A percentile compares a stretch with the other conserved stretches of the same genome.
phyloP scores from a whole-genome alignment of 1,284 basidiomycete genomes.

The Apiotrichum siamense region DNA sequence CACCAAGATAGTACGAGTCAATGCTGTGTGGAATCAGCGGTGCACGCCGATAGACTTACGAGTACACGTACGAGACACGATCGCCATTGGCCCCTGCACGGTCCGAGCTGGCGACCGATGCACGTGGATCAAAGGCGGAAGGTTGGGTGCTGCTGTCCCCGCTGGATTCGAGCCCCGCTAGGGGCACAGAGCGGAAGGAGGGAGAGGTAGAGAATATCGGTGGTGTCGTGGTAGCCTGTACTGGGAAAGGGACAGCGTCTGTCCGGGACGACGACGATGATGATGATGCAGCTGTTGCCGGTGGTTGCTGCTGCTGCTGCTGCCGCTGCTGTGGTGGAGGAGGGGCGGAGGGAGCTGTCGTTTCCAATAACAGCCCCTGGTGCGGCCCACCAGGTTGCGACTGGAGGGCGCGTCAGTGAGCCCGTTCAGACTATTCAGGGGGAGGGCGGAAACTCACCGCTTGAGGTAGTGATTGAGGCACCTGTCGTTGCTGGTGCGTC shows the following conservation, averaged over 20 bases:
- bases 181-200: constrained; percentile 16
- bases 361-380: too few relatives aligned
- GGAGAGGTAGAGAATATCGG: constrained; percentile 6
- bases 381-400: too few relatives aligned
- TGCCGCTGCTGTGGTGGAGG: background rate
- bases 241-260: constrained; percentile 11
- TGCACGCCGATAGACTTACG: background rate
- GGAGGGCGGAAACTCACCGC: too few relatives aligned
- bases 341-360: background rate
- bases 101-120: constrained; percentile 11
- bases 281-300: too few relatives aligned
- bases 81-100: constrained; percentile 7
- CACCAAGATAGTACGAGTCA: constrained; percentile 27
- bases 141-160: background rate
- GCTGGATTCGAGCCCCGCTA: background rate
- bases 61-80: constrained; percentile 25
- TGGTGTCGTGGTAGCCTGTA: background rate
- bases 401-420: too few relatives aligned
- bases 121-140: constrained; percentile 10
- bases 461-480: too few relatives aligned
- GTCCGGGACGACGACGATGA: too few relatives aligned
- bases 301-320: too few relatives aligned
- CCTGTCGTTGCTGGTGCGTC: too few relatives aligned
- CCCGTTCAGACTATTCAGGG: too few relatives aligned
- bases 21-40: constrained; percentile 18